Percentiles rank a stretch among this genome's conserved stretches.
These are phyloP conservation scores for Globisporangium iwayamae DNA, from an alignment of 352 stramenopile genomes.

Conservation along the genomic window DNA sequence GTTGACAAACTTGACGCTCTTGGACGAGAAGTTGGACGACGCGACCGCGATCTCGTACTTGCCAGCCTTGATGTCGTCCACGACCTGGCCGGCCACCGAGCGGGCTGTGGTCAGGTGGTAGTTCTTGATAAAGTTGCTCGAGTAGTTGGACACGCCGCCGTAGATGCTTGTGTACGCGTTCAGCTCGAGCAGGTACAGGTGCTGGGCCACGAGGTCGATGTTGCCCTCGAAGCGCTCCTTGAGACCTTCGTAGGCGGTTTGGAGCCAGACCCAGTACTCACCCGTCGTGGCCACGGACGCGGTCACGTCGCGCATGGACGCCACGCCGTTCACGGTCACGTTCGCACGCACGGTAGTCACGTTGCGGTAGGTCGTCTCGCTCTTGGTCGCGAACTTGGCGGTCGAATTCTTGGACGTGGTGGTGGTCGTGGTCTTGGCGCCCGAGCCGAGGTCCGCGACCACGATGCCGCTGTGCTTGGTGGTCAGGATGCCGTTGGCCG, in stretches of 20 bases:
- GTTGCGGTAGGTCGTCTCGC: slow-evolving; percentile 34
- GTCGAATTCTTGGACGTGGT: slow-evolving; percentile 24
- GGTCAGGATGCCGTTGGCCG: slow-evolving; percentile 30
- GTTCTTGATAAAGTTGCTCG: slow-evolving; percentile 46
- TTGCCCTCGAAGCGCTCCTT: slow-evolving; percentile 58
- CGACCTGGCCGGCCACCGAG: slow-evolving; percentile 41
- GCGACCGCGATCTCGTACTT: slow-evolving; percentile 40
- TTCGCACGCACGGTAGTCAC: slow-evolving; percentile 33
- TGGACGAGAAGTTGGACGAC: slow-evolving; percentile 37
- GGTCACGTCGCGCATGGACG: slow-evolving; percentile 32
- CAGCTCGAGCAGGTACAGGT: slow-evolving; percentile 62
- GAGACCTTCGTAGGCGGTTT: slow-evolving; percentile 53
- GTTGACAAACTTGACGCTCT: slow-evolving; percentile 37
- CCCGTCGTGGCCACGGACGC: slow-evolving; percentile 44
- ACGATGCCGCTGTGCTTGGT: slow-evolving; percentile 56
- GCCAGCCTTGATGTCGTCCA: slow-evolving; percentile 47
- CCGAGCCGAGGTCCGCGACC: slow-evolving; percentile 29
- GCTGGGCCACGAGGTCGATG: slow-evolving; percentile 50
- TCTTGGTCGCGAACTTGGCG: slow-evolving; percentile 18
- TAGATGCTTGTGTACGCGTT: slow-evolving; percentile 57
- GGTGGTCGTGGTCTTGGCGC: slow-evolving; percentile 11
- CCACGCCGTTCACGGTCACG: slow-evolving; percentile 37
- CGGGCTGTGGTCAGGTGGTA: slow-evolving; percentile 47
- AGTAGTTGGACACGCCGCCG: slow-evolving; percentile 37
- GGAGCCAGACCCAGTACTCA: slow-evolving; percentile 59